phyloP scores from a whole-genome alignment of 2,329 filamentous ascomycete species.

The Talaromyces sp. region DNA sequence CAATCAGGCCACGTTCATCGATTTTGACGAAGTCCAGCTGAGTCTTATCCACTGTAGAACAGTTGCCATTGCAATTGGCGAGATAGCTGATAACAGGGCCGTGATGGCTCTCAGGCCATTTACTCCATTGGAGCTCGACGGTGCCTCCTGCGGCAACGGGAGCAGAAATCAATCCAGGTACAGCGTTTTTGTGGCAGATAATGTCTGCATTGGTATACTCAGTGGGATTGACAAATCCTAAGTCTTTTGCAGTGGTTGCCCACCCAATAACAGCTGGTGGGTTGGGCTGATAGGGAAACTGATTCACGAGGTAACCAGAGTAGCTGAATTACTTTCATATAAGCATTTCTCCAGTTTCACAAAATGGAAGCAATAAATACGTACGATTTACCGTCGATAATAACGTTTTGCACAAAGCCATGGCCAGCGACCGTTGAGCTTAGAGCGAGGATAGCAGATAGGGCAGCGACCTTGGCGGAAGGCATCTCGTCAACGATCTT shows the following conservation, averaged over 20 bases:
- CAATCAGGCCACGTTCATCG: slow-evolving; percentile 50
- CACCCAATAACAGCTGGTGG: slow-evolving; percentile 50
- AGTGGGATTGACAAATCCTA: slow-evolving; percentile 49
- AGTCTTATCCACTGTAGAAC: slow-evolving; percentile 49
- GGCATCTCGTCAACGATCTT: slow-evolving; percentile 8
- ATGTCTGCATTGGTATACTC: slow-evolving; percentile 44
- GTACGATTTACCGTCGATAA: slow-evolving; percentile 33
- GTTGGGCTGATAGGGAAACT: slow-evolving; percentile 31
- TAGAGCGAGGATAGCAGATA: slow-evolving; percentile 24
- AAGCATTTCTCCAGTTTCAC: not conserved
- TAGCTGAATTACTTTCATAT: slow-evolving; percentile 29
- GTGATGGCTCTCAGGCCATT: slow-evolving; percentile 61
- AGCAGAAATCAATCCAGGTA: slow-evolving; percentile 38
- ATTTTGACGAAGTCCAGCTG: slow-evolving; percentile 61
- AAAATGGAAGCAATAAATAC: not conserved
- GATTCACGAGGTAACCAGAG: slow-evolving; percentile 37
- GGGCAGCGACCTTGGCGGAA: slow-evolving; percentile 2
- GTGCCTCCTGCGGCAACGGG: slow-evolving; percentile 57
- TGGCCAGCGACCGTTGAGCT: slow-evolving; percentile 36
- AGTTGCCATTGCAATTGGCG: slow-evolving; percentile 56
- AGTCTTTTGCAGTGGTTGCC: slow-evolving; percentile 49
- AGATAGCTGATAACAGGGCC: slow-evolving; percentile 62
- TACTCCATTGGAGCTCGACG: slow-evolving; percentile 58
- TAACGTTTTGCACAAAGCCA: slow-evolving; percentile 33
- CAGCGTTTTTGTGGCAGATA: slow-evolving; percentile 57